Evolutionary conservation across 164 flowering plant species (phyloP), one percentile per base, ranked within the genome.

Genomic region (Liquidambar formosana): DNA sequence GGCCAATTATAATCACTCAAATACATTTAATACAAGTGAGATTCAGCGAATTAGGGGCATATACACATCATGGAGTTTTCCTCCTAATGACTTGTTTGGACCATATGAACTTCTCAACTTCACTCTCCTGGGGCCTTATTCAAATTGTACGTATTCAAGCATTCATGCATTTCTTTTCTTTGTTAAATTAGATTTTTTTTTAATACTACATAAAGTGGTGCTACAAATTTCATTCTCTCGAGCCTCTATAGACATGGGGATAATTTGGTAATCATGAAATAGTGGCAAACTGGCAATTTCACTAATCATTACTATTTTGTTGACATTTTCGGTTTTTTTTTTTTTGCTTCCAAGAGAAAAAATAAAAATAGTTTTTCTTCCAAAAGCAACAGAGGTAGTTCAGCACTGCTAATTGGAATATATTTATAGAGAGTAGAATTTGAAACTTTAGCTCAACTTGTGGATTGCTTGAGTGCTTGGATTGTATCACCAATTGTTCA

Each of bases 81-180:
- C 75, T 48, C 64, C 64, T 38, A 78, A 49, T 67, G 84, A 85
- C 49, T 60, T 84, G 1, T 89, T 83, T 79, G 97, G 96, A 64
- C 97, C 97, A 12, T 90, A 87, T 79, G 97, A 92, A 71, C 83
- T 89, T 67, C 94, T 92, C 70, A 81, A 82, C 71, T 90, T 92
- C 78, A 86, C 88, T 60, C 89, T 87, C 27, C 61, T 76, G 51
- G 86, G 87, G 28, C 90, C 90, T 78, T 90, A 90, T 75, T 48
- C 68, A 19, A 54, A 65, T 63, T 72, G 95, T 89, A 82, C 46
- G 86, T 74, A 16, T 49, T 33, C 28, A 1, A 26, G 12, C 15
- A 46, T 19, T 53, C 43, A 21, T 33, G 11, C n/a, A 43, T n/a
- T n/a, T n/a, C n/a, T n/a, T 28, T 28, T 65, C 43, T 19, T 8